These are phyloP conservation scores for Epichloe typhina DNA, from an alignment of 2,329 filamentous ascomycete genomes.

Conservation along the genomic window DNA sequence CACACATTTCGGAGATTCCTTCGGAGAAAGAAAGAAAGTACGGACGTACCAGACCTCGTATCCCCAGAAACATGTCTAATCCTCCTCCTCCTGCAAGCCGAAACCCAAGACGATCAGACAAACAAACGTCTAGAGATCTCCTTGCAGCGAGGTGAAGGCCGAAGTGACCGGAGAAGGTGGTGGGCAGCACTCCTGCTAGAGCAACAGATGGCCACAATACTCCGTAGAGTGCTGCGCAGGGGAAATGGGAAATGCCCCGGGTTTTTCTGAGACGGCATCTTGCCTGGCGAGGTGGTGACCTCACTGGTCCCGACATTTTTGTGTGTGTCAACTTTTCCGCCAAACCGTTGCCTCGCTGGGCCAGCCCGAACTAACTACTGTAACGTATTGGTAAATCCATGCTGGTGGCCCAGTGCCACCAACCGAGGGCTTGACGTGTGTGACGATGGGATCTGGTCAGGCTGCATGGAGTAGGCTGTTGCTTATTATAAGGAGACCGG, in stretches of 20 bases:
- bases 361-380: no score
- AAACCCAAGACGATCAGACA: background rate
- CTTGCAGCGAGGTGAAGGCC: background rate
- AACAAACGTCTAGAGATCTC: background rate
- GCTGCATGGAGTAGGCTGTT: no score
- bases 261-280: background rate
- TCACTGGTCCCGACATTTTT: no score
- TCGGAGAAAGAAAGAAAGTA: background rate
- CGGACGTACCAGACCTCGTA: background rate
- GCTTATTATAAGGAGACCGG: conserved; percentile 2
- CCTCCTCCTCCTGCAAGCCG: no score
- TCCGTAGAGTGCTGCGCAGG: no score
- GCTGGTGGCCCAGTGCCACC: background rate
- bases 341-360: no score
- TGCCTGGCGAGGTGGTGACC: background rate
- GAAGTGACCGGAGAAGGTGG: no score
- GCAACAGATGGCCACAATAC: background rate
- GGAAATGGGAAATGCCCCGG: background rate
- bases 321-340: no score
- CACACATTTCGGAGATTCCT: no score
- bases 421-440: background rate
- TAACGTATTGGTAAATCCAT: background rate
- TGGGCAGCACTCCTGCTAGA: background rate
- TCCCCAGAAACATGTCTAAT: background rate
- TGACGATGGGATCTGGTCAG: conserved; percentile 1